A percentile compares a stretch with the other conserved stretches of the same genome.
These are phyloP conservation scores for Pouteria campechiana DNA, from an alignment of 179 eudicot species.

Conservation along the genomic window DNA sequence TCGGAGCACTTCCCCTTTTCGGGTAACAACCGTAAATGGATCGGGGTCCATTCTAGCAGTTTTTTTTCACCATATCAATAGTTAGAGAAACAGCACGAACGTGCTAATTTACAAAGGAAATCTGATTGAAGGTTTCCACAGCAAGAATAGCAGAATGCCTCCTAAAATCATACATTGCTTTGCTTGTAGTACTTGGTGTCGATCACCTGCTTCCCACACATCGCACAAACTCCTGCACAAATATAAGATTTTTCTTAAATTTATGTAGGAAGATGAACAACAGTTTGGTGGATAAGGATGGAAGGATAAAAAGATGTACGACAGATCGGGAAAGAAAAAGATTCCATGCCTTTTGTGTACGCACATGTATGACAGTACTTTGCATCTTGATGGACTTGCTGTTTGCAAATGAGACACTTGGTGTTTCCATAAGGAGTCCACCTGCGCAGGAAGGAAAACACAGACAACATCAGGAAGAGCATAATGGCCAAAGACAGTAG, in stretches of 20 bases:
- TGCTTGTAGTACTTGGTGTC: constrained; percentile 94
- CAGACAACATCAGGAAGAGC: too few relatives aligned
- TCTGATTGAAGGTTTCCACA: background rate
- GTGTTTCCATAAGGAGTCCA: constrained; percentile 88
- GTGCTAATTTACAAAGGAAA: too few relatives aligned
- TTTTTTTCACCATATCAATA: too few relatives aligned
- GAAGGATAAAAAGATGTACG: background rate
- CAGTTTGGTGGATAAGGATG: background rate
- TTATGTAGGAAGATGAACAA: too few relatives aligned
- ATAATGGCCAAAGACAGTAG: too few relatives aligned
- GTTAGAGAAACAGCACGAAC: too few relatives aligned
- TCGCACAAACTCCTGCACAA: constrained; percentile 95
- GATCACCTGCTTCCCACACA: constrained; percentile 98
- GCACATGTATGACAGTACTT: constrained; percentile 98
- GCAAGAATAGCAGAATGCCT: background rate
- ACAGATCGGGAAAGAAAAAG: background rate
- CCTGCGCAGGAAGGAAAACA: too few relatives aligned
- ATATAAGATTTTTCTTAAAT: background rate
- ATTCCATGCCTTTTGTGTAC: constrained; percentile 80
- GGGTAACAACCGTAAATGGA: too few relatives aligned
- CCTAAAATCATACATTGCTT: constrained; percentile 62
- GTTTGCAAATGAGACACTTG: constrained; percentile 92
- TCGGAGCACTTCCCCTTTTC: too few relatives aligned
- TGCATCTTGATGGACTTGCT: constrained; percentile 95
- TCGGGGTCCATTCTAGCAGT: too few relatives aligned